A percentile compares a stretch with the other conserved stretches of the same genome.
phyloP scores from a whole-genome alignment of 163 green algal genomes.

The Scenedesmus sp. region DNA sequence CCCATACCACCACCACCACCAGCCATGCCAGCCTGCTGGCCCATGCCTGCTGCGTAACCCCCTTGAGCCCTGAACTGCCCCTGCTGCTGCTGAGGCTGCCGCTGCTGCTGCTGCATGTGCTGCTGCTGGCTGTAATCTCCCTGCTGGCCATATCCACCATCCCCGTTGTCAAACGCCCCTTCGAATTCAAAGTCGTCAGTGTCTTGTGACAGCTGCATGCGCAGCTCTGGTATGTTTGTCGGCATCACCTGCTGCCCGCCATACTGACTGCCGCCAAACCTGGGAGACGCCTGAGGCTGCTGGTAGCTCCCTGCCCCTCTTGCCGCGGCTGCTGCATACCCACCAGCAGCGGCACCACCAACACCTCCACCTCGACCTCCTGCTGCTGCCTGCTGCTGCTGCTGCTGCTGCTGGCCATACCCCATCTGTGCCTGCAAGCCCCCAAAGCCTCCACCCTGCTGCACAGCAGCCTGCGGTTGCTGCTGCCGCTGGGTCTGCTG shows the following conservation, averaged over 20 bases:
- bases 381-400: not conserved
- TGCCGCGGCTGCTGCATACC: conserved; percentile 9
- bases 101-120: conserved; percentile 12
- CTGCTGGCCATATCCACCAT: not conserved
- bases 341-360: not conserved
- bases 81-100: not conserved
- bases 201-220: not conserved
- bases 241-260: not conserved
- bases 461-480: not conserved
- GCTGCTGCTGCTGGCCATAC: conserved; percentile 14
- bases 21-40: not conserved
- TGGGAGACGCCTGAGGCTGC: not conserved
- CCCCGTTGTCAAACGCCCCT: not conserved
- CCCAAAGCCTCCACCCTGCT: conserved; percentile 38
- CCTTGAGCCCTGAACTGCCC: not conserved
- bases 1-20: not conserved
- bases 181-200: not conserved
- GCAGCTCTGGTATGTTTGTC: not conserved
- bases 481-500: conserved; percentile 30
- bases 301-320: not conserved
- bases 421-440: conserved; percentile 17
- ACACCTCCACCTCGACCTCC: not conserved
- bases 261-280: not conserved
- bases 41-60: not conserved
- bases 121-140: not conserved